A percentile compares a stretch with the other conserved stretches of the same genome.
phyloP scores from a whole-genome alignment of 257 asterid genomes.

The Solanum habrochaites region DNA sequence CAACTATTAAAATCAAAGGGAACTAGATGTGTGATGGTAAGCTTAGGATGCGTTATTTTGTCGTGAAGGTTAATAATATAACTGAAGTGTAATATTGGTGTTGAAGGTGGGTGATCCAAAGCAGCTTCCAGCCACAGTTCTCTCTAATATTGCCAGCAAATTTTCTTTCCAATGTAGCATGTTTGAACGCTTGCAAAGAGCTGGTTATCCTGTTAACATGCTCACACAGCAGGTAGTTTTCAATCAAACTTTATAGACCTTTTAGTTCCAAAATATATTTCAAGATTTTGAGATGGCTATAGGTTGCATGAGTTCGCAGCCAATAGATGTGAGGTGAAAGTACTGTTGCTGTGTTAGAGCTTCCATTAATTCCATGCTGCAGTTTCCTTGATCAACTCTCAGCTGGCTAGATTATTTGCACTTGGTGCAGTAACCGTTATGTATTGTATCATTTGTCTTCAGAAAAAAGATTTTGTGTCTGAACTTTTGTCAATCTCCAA shows the following conservation, averaged over 20 bases:
- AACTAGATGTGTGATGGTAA: slow-evolving; percentile 91
- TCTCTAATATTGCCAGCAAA: slow-evolving; percentile 85
- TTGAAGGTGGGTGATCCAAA: slow-evolving; percentile 97
- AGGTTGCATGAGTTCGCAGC: neutral
- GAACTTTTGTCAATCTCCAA: neutral
- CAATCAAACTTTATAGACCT: neutral
- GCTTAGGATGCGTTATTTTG: slow-evolving; percentile 10
- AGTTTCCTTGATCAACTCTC: neutral
- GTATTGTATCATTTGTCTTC: neutral
- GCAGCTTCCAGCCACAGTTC: slow-evolving; percentile 99
- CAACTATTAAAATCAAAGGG: slow-evolving; percentile 92
- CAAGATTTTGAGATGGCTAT: neutral
- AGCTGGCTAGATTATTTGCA: neutral
- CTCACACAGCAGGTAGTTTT: slow-evolving; percentile 75
- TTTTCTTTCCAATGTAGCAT: slow-evolving; percentile 91
- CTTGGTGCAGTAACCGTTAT: neutral
- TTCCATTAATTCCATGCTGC: neutral
- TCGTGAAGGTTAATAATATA: neutral
- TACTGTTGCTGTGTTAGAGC: neutral
- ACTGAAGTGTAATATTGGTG: slow-evolving; percentile 7
- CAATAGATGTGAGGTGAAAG: neutral
- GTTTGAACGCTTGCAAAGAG: slow-evolving; percentile 97
- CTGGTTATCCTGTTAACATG: slow-evolving; percentile 95
- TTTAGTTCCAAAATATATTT: neutral
- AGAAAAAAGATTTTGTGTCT: neutral